These are phyloP conservation scores for Talaromyces atroroseus DNA, from an alignment of 2,329 filamentous ascomycete genomes.

Conservation along the genomic window DNA sequence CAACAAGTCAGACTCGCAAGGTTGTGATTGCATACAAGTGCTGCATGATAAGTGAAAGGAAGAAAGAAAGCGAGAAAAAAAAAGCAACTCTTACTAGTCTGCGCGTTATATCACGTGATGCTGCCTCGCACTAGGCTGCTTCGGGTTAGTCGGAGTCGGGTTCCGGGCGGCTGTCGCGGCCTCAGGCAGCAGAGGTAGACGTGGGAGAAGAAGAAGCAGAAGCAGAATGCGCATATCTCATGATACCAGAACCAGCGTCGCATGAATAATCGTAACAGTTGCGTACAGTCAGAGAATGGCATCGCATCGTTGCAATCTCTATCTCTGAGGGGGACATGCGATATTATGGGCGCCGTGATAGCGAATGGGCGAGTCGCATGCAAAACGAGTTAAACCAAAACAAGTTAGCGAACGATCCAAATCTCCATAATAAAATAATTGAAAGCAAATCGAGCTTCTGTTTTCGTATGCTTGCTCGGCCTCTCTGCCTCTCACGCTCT, in stretches of 20 bases:
- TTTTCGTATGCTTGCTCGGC: neutral
- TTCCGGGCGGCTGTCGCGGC: no score
- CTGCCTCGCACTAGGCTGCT: neutral
- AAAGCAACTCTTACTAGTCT: neutral
- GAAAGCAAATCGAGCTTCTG: neutral
- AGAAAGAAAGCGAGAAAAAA: neutral
- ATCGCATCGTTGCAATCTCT: no score
- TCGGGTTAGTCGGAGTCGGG: neutral
- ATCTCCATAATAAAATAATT: neutral
- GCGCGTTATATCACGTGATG: neutral
- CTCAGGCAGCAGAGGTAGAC: no score
- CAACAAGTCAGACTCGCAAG: neutral
- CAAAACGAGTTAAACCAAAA: neutral
- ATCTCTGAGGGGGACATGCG: no score
- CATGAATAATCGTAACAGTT: no score
- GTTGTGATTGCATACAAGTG: neutral
- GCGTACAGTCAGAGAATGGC: no score
- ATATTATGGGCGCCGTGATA: no score
- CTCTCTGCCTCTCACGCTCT: no score
- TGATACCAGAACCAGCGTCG: no score
- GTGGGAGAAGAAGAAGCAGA: no score
- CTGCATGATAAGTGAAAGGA: neutral
- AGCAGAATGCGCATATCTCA: no score
- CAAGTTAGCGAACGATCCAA: neutral
- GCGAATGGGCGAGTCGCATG: no score